Base-by-base conservation (phyloP, 495 filamentous ascomycete species). In the Penicillium ochrochloron region DNA sequence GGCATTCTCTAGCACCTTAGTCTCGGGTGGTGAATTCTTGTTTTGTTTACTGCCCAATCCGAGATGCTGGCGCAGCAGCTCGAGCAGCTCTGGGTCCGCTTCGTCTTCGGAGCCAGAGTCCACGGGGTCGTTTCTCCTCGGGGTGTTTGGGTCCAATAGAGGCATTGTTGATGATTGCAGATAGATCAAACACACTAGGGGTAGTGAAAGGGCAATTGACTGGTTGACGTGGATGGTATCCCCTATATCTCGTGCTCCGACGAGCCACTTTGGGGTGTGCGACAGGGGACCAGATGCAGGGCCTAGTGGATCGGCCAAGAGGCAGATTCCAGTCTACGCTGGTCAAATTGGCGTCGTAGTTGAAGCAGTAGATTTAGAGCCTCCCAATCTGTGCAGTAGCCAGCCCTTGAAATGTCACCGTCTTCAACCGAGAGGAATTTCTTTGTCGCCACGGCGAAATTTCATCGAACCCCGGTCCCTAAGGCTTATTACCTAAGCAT, bases 11-110 rank as follows among this genome's bases (percentile, higher is more conserved):
- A 99, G 84, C 33, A 98, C 94, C 33, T 89, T 89, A 0, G 92
- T 97, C 61, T 94, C 88, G 34, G 80, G 74, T 1, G 76, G 67
- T 42, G 84, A 74, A n/a, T 72, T 82, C n/a, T 86, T 80, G 4
- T 81, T 72, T 59, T 77, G 74, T 23, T 78, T 78, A 56, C 83
- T 83, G 56, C 86, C 83, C 39, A 88, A 73, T 15, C 86, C 85
- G 55, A 97, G 84, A 60, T 92, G 90, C 75, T 94, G 85, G 29
- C 93, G 90, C 23, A 99, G 85, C 29, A 98, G 89, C 63, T 85
- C 92, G 14, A 98, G 84, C 33, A 99, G 87, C 70, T 97, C 94
- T 27, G 84, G 87, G 71, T 98, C 95, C 53, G 89, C 84, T 73
- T 97, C 94, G 72, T 95, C 90, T 78, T 97, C 94, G 27, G 92